These are phyloP conservation scores for Blastobotrys illinoisensis DNA, from an alignment of 1,139 yeast species.

Conservation along the genomic window DNA sequence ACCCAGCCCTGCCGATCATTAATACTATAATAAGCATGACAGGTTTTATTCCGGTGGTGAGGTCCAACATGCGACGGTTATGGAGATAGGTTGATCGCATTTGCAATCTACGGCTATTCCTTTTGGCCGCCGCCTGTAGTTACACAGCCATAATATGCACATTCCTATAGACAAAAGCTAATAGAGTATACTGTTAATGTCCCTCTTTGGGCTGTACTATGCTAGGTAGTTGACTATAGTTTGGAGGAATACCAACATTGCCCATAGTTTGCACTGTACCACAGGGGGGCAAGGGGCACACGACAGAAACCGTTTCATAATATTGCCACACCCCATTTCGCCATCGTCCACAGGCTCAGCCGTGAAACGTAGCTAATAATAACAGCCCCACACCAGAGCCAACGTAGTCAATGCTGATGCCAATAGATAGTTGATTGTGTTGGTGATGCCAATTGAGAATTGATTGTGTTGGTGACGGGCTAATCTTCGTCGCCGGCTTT, in stretches of 20 bases:
- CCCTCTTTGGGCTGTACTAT: too few species aligned
- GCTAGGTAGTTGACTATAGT: not conserved
- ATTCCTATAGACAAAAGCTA: too few species aligned
- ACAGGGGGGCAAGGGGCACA: not conserved
- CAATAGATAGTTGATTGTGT: too few species aligned
- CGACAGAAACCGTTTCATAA: not conserved
- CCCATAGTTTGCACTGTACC: too few species aligned
- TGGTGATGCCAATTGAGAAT: too few species aligned
- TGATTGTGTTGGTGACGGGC: too few species aligned
- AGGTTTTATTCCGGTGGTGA: not conserved
- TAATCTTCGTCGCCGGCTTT: conserved; percentile 7
- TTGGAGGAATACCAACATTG: not conserved
- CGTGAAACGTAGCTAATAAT: too few species aligned
- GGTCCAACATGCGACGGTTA: not conserved
- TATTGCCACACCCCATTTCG: not conserved
- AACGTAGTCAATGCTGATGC: too few species aligned
- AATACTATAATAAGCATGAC: not conserved
- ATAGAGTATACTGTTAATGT: too few species aligned
- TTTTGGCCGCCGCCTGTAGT: too few species aligned
- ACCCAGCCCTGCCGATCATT: not conserved
- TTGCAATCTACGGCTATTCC: too few species aligned
- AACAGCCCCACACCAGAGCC: too few species aligned
- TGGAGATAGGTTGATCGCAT: not conserved
- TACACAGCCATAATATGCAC: not conserved
- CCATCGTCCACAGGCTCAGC: not conserved